Conservation (phyloP, 768 basidiomycete genomes). For the Russula earlei region DNA sequence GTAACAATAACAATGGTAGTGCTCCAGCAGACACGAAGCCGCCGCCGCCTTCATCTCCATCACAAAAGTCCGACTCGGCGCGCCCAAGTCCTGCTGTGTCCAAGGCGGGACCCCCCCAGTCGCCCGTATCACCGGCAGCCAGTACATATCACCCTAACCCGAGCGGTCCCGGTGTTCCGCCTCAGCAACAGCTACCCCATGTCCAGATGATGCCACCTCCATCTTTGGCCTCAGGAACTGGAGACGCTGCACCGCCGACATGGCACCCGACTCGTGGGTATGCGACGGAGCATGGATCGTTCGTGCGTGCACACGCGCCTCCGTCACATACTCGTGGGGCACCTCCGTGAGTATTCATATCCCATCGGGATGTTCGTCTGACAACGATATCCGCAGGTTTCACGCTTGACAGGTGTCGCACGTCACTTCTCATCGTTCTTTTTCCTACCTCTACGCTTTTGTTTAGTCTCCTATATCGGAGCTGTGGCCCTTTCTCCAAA, state of each 20-base stretch:
- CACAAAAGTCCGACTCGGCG: conserved; percentile 9
- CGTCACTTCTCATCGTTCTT: neutral
- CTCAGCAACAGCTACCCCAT: conserved; percentile 8
- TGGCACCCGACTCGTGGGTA: conserved; percentile 12
- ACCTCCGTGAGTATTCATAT: conserved; percentile 5
- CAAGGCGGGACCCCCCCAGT: conserved; percentile 12
- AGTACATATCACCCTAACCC: conserved; percentile 10
- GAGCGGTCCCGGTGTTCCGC: conserved; percentile 10
- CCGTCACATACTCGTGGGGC: conserved; percentile 13
- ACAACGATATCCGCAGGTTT: neutral
- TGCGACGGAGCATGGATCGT: conserved; percentile 11
- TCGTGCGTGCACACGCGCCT: conserved; percentile 12
- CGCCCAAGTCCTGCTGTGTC: conserved; percentile 17
- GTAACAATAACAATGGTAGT: neutral
- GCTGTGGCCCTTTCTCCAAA: neutral
- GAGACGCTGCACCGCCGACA: neutral
- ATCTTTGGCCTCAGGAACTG: conserved; percentile 3
- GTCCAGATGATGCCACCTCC: conserved; percentile 17
- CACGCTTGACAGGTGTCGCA: conserved; percentile 1
- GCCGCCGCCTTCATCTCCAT: neutral
- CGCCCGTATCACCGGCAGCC: conserved; percentile 9
- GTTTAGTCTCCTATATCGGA: too few species aligned
- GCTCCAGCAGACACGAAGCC: conserved; percentile 4
- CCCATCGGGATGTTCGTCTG: neutral
- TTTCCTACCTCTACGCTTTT: too few species aligned